These are phyloP conservation scores for Glutinoglossum americanum DNA, from an alignment of 495 filamentous ascomycete genomes.

Conservation along the genomic window DNA sequence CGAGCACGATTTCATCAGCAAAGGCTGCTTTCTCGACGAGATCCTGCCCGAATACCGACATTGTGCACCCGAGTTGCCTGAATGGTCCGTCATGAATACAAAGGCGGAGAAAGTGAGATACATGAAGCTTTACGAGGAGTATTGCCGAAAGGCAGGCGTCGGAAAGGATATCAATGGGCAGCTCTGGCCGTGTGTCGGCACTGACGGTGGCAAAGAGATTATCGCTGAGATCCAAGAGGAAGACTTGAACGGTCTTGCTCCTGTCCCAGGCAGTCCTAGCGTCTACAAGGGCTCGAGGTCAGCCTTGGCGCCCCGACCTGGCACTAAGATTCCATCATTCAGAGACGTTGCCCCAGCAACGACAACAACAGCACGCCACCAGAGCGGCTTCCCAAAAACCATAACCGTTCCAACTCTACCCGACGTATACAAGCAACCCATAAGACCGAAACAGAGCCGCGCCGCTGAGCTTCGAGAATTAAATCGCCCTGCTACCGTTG, in stretches of 20 bases:
- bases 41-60: background rate
- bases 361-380: background rate
- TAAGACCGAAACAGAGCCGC: slow-evolving; percentile 18
- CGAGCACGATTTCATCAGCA: slow-evolving; percentile 59
- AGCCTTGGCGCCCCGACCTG: background rate
- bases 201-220: slow-evolving; percentile 17
- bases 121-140: slow-evolving; percentile 13
- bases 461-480: slow-evolving; percentile 22
- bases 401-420: slow-evolving; percentile 15
- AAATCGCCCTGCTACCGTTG: background rate
- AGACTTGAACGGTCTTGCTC: slow-evolving; percentile 20
- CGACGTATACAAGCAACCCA: slow-evolving; percentile 7
- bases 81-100: background rate
- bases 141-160: slow-evolving; percentile 30
- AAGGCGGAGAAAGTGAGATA: background rate
- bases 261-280: background rate
- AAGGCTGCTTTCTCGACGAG: slow-evolving; percentile 28
- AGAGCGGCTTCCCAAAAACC: background rate
- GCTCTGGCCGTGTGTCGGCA: slow-evolving; percentile 10
- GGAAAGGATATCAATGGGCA: slow-evolving; percentile 11
- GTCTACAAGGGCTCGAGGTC: background rate
- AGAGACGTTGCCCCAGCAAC: background rate
- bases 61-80: slow-evolving; percentile 10
- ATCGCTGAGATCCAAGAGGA: slow-evolving; percentile 49
- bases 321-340: background rate